These are phyloP conservation scores for Parsonsia alboflavescens DNA, from an alignment of 257 asterid species.

Conservation along the genomic window DNA sequence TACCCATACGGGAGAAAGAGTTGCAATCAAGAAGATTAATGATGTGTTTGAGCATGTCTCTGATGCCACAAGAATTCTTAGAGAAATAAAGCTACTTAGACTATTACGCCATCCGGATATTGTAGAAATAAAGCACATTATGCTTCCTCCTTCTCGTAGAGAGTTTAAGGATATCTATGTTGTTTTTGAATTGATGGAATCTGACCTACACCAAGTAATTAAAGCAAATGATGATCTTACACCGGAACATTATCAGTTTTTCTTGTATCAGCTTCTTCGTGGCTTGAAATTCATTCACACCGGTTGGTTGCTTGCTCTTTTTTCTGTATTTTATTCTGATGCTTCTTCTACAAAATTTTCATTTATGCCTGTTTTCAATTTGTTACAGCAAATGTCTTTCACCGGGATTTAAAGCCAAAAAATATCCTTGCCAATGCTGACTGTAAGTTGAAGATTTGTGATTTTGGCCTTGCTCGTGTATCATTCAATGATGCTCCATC, in stretches of 20 bases:
- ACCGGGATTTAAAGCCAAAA: conserved; percentile 92
- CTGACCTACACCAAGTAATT: conserved; percentile 97
- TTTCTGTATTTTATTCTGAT: background rate
- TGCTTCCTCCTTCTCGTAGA: conserved; percentile 97
- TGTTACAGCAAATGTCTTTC: conserved; percentile 79
- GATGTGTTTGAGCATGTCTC: conserved; percentile 97
- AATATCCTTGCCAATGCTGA: conserved; percentile 95
- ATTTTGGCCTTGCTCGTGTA: conserved; percentile 95
- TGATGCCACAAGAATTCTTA: conserved; percentile 88
- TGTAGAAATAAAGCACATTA: conserved; percentile 87
- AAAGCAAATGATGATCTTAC: conserved; percentile 91
- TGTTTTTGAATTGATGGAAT: conserved; percentile 92
- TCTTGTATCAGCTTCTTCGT: conserved; percentile 88
- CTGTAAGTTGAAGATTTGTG: conserved; percentile 96
- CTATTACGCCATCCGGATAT: conserved; percentile 90
- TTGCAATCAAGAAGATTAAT: conserved; percentile 92
- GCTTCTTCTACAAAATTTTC: background rate
- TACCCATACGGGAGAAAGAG: conserved; percentile 80
- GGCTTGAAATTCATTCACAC: conserved; percentile 84
- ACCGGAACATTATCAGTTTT: conserved; percentile 88
- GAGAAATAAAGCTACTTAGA: conserved; percentile 95
- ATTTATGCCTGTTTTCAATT: background rate
- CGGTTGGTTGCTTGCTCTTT: conserved; percentile 36
- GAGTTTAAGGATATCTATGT: conserved; percentile 87
- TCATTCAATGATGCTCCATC: conserved; percentile 97